Base-by-base conservation (phyloP, 495 filamentous ascomycete genomes). In the Neohortaea acidophila region DNA sequence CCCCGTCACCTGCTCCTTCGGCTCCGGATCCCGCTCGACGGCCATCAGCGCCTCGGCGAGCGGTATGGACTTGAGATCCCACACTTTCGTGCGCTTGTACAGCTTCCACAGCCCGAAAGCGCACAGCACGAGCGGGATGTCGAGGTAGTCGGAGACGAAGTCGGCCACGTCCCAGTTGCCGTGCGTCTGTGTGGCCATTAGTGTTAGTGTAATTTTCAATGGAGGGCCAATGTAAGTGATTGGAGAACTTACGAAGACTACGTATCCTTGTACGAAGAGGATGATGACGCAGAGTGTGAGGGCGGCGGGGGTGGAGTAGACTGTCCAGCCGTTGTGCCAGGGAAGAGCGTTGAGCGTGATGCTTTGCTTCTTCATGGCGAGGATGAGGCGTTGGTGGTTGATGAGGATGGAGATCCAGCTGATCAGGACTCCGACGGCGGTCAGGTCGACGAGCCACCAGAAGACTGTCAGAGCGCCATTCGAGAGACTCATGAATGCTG, bases 321-420 rank as follows among this genome's bases (percentile, higher is more conserved):
- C 64, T 27, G 68, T 59, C 60, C 66, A 82, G 0, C 73, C 74
- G 14, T 68, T 59, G 47, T 66, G 78, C 56, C 70, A 79, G 15
- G 72, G 65, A 6, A 82, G 55, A 0, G 59, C 63, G 30, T 60
- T 58, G 20, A 69, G 65, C 19, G 68, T 59, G 26, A 79, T 65
- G 1, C 63, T 64, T 37, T 75, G 69, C 1, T 64, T 61, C 1
- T 60, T 59, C 21, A 75, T 59, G 6, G 69, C 72, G 20, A 63
- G 61, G 46, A 68, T 68, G 59, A 75, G 75, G 12, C 53, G 61
- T 17, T 75, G 56, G 41, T 75, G 75, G 23, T 26, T 23, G 11
- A 22, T 65, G 33, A 62, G 66, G 26, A 59, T 52, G 31, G 49
- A 43, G 31, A 50, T 64, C 74, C 75, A 80, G 20, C 69, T 71